These are phyloP conservation scores for Trichoderma koningiopsis DNA, from an alignment of 2,329 filamentous ascomycete species.

Conservation along the genomic window DNA sequence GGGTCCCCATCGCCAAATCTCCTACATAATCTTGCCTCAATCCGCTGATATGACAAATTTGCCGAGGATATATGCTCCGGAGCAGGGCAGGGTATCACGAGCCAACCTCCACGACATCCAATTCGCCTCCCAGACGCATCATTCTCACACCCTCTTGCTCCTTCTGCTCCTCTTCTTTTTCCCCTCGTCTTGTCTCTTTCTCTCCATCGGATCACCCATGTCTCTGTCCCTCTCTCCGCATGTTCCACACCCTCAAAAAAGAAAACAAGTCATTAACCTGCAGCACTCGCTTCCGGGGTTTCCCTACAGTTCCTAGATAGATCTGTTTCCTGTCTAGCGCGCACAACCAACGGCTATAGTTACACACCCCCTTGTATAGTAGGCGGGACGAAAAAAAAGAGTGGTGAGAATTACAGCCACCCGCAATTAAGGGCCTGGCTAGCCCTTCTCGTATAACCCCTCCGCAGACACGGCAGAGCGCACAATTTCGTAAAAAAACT, in stretches of 20 bases:
- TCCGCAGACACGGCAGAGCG: background rate
- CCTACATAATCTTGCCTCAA: background rate
- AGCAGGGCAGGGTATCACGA: background rate
- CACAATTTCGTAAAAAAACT: background rate
- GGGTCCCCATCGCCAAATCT: background rate
- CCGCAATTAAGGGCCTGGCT: slow-evolving; percentile 5
- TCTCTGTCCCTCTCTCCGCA: background rate
- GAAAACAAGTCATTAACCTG: background rate
- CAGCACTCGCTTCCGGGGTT: slow-evolving; percentile 4
- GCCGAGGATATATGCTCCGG: background rate
- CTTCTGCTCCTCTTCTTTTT: background rate
- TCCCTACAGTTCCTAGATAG: slow-evolving; percentile 5
- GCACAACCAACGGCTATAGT: background rate
- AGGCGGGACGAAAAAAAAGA: background rate
- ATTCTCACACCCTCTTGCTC: background rate
- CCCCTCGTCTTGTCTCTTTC: background rate
- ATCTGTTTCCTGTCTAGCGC: slow-evolving; percentile 11
- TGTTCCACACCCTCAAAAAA: background rate
- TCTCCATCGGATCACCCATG: background rate
- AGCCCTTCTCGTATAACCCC: slow-evolving; percentile 15
- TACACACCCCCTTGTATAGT: background rate
- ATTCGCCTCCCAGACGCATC: background rate
- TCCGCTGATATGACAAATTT: background rate
- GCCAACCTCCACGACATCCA: background rate
- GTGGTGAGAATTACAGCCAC: background rate